phyloP scores from a whole-genome alignment of 371 early-diverging fungal genomes.

The Apophysomyces elegans region DNA sequence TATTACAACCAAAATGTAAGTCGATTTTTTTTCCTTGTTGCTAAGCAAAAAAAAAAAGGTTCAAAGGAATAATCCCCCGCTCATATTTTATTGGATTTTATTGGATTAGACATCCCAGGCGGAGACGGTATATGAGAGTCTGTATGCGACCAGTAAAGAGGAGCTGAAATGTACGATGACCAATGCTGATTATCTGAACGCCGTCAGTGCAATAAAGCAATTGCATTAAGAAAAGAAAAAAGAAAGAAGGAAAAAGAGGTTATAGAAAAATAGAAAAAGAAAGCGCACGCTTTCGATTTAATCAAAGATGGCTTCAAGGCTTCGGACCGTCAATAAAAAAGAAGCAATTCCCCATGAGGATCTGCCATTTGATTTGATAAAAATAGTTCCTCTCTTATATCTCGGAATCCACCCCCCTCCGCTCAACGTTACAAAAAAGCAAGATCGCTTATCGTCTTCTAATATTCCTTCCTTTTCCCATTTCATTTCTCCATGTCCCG shows the following conservation, averaged over 20 bases:
- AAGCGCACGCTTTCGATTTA: background rate
- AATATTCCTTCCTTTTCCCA: constrained; percentile 13
- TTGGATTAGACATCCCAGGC: constrained; percentile 42
- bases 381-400: constrained; percentile 5
- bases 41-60: background rate
- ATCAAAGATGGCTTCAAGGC: background rate
- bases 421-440: constrained; percentile 10
- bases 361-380: constrained; percentile 6
- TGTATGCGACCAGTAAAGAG: constrained; percentile 48
- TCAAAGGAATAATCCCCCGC: background rate
- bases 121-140: constrained; percentile 46
- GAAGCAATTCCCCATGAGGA: constrained; percentile 11
- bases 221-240: constrained; percentile 8
- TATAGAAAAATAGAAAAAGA: background rate
- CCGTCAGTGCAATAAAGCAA: constrained; percentile 33
- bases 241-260: background rate
- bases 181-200: constrained; percentile 45
- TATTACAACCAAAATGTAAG: constrained; percentile 70
- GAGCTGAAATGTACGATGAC: constrained; percentile 44
- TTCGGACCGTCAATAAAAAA: constrained; percentile 6
- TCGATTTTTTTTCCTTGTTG: constrained; percentile 12
- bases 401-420: constrained; percentile 10
- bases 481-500: constrained; percentile 15
- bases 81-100: background rate
- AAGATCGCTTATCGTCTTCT: background rate